Base-by-base conservation (phyloP, 2,329 filamentous ascomycete genomes). In the Taxawa tesnikishii region DNA sequence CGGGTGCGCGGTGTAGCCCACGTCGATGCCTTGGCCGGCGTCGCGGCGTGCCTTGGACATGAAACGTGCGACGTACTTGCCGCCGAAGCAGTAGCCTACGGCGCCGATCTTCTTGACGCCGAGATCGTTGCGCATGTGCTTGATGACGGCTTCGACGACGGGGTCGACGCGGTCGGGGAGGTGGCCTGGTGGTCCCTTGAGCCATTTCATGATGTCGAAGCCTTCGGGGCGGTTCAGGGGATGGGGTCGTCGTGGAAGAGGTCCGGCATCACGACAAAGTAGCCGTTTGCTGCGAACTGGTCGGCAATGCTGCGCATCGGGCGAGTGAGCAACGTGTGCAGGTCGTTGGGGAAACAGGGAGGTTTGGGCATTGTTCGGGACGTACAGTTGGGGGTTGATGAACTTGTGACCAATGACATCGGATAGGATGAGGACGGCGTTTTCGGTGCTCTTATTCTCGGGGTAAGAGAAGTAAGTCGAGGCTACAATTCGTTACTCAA, bases 1-100 rank as follows among this genome's bases (percentile, higher is more conserved):
- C 1, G 83, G 83, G 55, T 90, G 83, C 2, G 82, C 83, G 12
- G 73, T 58, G 57, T 68, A 90, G 24, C 79, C 83, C 32, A 70
- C 80, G 33, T 82, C 67, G 42, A 88, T 60, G 3, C 51, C 51
- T 40, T 73, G 73, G 35, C 64, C 49, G n/a, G n/a, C n/a, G n/a
- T n/a, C n/a, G n/a, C n/a, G n/a, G n/a, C n/a, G n/a, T n/a, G n/a
- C n/a, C 26, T 60, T 38, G 27, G 58, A 63, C 15, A 73, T 67
- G 62, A 77, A 79, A 26, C 84, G 74, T 32, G 68, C 67, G 32
- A 69, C 64, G 41, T 70, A 71, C 42, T 69, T 70, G 4, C 57
- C 67, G 19, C 64, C 63, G 41, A 64, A 67, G 48, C 63, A 67
- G 44, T 65, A 65, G 5, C 62, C 62, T 3, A 62, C 60, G 12